A percentile compares a stretch with the other conserved stretches of the same genome.
Conservation (phyloP, 2,329 filamentous ascomycete genomes). For the Penicillium sp. region DNA sequence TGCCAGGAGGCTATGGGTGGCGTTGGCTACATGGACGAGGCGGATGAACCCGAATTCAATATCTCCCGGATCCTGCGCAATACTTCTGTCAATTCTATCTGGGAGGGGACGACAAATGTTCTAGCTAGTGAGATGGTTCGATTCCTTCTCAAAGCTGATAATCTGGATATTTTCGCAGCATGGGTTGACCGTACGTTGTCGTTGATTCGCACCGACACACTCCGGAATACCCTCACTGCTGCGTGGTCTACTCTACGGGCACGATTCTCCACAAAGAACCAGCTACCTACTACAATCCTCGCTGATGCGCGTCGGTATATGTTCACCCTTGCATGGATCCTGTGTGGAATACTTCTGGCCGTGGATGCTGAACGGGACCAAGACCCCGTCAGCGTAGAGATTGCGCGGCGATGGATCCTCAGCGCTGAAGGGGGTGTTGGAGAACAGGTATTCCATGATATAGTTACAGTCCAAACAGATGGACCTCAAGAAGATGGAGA, state of each 20-base stretch:
- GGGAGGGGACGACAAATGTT: conserved; percentile 77
- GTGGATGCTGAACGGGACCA: conserved; percentile 47
- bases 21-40: conserved; percentile 48
- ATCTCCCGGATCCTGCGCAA: conserved; percentile 71
- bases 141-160: conserved; percentile 34
- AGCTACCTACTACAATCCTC: conserved; percentile 28
- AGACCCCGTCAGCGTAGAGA: conserved; percentile 40
- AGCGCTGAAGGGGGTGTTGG: conserved; percentile 39
- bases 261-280: conserved; percentile 24
- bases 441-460: conserved; percentile 36
- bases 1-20: conserved; percentile 49
- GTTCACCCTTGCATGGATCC: conserved; percentile 46
- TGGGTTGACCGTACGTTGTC: conserved; percentile 51
- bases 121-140: conserved; percentile 62
- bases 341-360: conserved; percentile 44
- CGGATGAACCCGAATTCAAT: conserved; percentile 66
- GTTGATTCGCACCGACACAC: conserved; percentile 18
- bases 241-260: conserved; percentile 29
- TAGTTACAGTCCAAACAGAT: conserved; percentile 18
- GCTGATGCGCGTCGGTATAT: conserved; percentile 43
- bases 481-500: conserved; percentile 12
- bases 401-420: conserved; percentile 48
- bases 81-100: conserved; percentile 62
- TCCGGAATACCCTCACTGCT: conserved; percentile 18
- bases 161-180: conserved; percentile 40